Evolutionary conservation across 192 early-diverging fungal species (phyloP).

Genomic region (Phycomyces blakesleeanus): DNA sequence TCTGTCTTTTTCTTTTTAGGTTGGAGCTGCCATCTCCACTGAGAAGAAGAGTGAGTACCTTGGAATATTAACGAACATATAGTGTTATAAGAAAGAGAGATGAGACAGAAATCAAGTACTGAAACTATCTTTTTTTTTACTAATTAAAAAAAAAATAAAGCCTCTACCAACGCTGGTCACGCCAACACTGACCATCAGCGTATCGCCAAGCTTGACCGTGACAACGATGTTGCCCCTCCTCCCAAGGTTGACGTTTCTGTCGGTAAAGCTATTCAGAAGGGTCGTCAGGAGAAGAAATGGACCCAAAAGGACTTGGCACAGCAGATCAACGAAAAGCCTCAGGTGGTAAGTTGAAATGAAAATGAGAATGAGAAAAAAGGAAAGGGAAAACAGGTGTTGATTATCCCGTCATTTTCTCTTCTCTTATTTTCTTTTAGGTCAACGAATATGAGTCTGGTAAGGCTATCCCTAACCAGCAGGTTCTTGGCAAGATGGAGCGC

Average conservation of each 20-base stretch:
- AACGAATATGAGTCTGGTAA: conserved; percentile 88
- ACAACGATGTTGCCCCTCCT: conserved; percentile 76
- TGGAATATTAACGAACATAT: neutral
- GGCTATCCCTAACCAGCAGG: conserved; percentile 87
- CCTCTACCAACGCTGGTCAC: conserved; percentile 54
- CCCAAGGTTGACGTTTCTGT: conserved; percentile 66
- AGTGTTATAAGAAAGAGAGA: neutral
- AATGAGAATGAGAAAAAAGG: conserved; percentile 1
- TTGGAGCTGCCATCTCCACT: conserved; percentile 63
- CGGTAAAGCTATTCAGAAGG: conserved; percentile 81
- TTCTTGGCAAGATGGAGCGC: conserved; percentile 86
- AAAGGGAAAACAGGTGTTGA: neutral
- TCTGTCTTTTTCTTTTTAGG: conserved; percentile 11
- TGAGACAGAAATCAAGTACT: neutral
- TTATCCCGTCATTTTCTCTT: neutral
- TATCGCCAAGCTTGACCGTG: conserved; percentile 84
- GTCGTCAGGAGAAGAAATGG: conserved; percentile 65
- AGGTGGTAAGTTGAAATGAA: conserved; percentile 51
- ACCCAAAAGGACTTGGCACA: conserved; percentile 89
- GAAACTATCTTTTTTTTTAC: too few relatives aligned
- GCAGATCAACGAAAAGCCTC: conserved; percentile 91
- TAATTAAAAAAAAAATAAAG: conserved; percentile 5
- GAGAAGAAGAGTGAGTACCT: conserved; percentile 65
- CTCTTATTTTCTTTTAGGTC: conserved; percentile 41
- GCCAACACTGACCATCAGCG: conserved; percentile 64